Conservation (phyloP, 441 rosid species). For the Euphorbia celastroides region DNA sequence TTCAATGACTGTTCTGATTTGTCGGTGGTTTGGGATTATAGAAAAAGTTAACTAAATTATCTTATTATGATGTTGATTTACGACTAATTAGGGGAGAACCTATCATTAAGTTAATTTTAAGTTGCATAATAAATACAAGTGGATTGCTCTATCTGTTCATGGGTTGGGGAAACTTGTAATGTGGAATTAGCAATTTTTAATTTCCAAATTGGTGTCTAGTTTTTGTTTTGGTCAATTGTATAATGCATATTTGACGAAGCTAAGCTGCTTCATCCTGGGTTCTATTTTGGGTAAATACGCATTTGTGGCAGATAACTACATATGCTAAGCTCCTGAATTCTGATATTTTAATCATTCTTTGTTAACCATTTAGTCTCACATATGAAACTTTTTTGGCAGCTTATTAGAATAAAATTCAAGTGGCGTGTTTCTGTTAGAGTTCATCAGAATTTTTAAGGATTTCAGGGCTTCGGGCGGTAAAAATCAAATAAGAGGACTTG, state of each 20-base stretch:
- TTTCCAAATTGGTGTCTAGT: too few relatives aligned
- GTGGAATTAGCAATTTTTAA: too few relatives aligned
- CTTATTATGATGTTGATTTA: not conserved
- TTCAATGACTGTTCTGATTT: conserved; percentile 4
- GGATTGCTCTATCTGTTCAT: not conserved
- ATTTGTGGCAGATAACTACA: conserved; percentile 1
- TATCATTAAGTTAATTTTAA: not conserved
- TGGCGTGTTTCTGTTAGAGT: not conserved
- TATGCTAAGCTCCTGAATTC: too few relatives aligned
- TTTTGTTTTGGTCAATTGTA: too few relatives aligned
- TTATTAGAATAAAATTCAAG: not conserved
- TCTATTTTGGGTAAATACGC: not conserved
- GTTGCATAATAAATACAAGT: not conserved
- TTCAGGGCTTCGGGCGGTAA: too few relatives aligned
- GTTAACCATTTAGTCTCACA: too few relatives aligned
- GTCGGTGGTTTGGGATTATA: conserved; percentile 12
- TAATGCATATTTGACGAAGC: not conserved
- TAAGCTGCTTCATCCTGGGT: not conserved
- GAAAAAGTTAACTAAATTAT: not conserved
- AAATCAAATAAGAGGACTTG: too few relatives aligned
- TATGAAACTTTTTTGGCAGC: not conserved
- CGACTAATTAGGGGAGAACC: not conserved
- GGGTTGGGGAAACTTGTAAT: not conserved
- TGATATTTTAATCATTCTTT: too few relatives aligned
- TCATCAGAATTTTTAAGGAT: not conserved